phyloP scores from a whole-genome alignment of 768 basidiomycete species.

The Lentinula boryana region DNA sequence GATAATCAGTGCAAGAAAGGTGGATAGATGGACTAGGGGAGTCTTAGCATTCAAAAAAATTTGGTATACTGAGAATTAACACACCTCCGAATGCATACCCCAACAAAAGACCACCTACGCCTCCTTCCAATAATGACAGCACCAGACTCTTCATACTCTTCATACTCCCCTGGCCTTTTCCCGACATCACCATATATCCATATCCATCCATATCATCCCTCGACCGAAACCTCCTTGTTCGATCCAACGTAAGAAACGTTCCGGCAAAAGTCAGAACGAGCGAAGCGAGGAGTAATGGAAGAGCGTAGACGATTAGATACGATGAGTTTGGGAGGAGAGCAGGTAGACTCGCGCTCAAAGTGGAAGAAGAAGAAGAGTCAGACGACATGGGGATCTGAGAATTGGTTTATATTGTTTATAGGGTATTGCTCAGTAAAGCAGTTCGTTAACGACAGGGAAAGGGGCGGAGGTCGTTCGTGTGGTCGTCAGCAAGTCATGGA shows the following conservation, averaged over 20 bases:
- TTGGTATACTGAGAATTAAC: slow-evolving; percentile 14
- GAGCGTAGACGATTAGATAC: slow-evolving; percentile 48
- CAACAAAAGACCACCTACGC: slow-evolving; percentile 52
- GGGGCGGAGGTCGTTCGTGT: too few species aligned
- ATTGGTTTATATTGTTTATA: too few species aligned
- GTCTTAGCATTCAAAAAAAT: background rate
- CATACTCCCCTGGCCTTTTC: slow-evolving; percentile 22
- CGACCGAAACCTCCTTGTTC: slow-evolving; percentile 55
- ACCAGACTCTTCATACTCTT: slow-evolving; percentile 31
- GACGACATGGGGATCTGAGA: too few species aligned
- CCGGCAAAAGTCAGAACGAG: slow-evolving; percentile 57
- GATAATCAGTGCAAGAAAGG: slow-evolving; percentile 54
- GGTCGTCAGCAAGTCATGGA: too few species aligned
- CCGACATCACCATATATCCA: slow-evolving; percentile 26
- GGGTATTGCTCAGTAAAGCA: too few species aligned
- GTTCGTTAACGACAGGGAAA: too few species aligned
- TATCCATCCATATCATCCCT: slow-evolving; percentile 16
- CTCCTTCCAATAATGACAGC: slow-evolving; percentile 30
- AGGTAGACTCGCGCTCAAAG: slow-evolving; percentile 16
- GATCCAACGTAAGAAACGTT: slow-evolving; percentile 67
- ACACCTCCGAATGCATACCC: slow-evolving; percentile 59
- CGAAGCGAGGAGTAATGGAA: slow-evolving; percentile 58
- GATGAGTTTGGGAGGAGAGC: slow-evolving; percentile 41
- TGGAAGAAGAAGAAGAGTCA: too few species aligned
- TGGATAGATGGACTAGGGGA: slow-evolving; percentile 47